A percentile compares a stretch with the other conserved stretches of the same genome.
Evolutionary conservation across 768 basidiomycete genomes (phyloP).

Genomic region (Boletus reticuloceps): DNA sequence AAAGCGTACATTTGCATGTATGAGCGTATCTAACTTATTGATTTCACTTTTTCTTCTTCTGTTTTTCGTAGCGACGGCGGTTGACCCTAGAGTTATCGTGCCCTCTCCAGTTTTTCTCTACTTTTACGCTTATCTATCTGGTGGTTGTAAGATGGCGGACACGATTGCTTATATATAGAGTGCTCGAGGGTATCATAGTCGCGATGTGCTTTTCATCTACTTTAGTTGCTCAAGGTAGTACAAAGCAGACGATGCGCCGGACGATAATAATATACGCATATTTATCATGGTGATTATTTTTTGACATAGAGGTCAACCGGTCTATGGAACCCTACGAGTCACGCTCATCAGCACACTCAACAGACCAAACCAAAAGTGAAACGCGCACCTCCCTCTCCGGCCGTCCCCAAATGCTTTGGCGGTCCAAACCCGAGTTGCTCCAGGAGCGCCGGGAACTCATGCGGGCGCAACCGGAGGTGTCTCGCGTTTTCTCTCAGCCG

Average conservation of each 20-base stretch:
- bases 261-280: too few relatives aligned
- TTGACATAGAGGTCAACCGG: constrained; percentile 65
- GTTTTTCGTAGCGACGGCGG: too few relatives aligned
- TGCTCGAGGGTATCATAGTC: too few relatives aligned
- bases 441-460: constrained; percentile 57
- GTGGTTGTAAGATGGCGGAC: too few relatives aligned
- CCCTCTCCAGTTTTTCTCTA: too few relatives aligned
- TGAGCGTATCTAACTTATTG: constrained; percentile 55
- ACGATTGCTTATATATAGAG: too few relatives aligned
- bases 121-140: too few relatives aligned
- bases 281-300: constrained; percentile 7
- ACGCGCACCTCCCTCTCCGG: constrained; percentile 63
- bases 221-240: too few relatives aligned
- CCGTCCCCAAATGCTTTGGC: constrained; percentile 45
- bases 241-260: too few relatives aligned
- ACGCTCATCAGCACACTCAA: background rate
- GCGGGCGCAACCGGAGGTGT: constrained; percentile 55
- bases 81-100: too few relatives aligned
- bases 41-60: background rate
- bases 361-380: too few relatives aligned
- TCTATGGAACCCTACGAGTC: constrained; percentile 18
- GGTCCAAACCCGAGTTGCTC: constrained; percentile 59
- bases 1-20: constrained; percentile 96
- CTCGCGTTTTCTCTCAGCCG: constrained; percentile 60
- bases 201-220: too few relatives aligned